These are phyloP conservation scores for Ustilago hordei DNA, from an alignment of 1,284 basidiomycete genomes.

Conservation along the genomic window DNA sequence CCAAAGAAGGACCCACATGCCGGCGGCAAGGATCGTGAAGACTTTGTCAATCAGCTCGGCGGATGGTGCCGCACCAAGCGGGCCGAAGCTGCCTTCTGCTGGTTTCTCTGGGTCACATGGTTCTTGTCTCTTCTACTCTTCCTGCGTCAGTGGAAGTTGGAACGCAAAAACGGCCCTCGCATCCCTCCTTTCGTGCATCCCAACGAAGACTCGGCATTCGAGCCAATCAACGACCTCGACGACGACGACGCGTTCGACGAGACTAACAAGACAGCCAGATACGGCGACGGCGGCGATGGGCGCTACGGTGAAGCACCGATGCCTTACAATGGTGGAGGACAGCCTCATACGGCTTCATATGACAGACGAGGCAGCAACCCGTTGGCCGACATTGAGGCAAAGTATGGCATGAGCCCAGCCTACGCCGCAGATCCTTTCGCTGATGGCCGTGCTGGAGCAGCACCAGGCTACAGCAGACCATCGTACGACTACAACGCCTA, in stretches of 20 bases:
- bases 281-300: slow-evolving; percentile 48
- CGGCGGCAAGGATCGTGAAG: slow-evolving; percentile 42
- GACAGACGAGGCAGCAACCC: slow-evolving; percentile 46
- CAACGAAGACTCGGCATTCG: slow-evolving; percentile 59
- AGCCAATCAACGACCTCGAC: slow-evolving; percentile 57
- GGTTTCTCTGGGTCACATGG: slow-evolving; percentile 59
- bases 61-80: slow-evolving; percentile 63
- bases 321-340: not conserved
- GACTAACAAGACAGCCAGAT: slow-evolving; percentile 30
- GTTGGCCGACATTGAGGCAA: slow-evolving; percentile 54
- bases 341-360: slow-evolving; percentile 33
- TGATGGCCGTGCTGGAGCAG: slow-evolving; percentile 21
- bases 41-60: slow-evolving; percentile 50
- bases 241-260: slow-evolving; percentile 47
- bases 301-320: slow-evolving; percentile 19
- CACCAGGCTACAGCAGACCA: slow-evolving; percentile 31
- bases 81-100: slow-evolving; percentile 61
- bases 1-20: slow-evolving; percentile 59
- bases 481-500: slow-evolving; percentile 55
- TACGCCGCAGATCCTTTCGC: slow-evolving; percentile 40
- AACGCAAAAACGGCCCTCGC: slow-evolving; percentile 64
- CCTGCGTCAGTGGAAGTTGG: slow-evolving; percentile 57
- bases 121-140: slow-evolving; percentile 56
- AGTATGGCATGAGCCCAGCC: slow-evolving; percentile 47
- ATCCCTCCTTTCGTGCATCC: slow-evolving; percentile 64